A percentile compares a stretch with the other conserved stretches of the same genome.
Evolutionary conservation across 2,329 filamentous ascomycete genomes (phyloP).

Genomic region (Cercospora beticola): DNA sequence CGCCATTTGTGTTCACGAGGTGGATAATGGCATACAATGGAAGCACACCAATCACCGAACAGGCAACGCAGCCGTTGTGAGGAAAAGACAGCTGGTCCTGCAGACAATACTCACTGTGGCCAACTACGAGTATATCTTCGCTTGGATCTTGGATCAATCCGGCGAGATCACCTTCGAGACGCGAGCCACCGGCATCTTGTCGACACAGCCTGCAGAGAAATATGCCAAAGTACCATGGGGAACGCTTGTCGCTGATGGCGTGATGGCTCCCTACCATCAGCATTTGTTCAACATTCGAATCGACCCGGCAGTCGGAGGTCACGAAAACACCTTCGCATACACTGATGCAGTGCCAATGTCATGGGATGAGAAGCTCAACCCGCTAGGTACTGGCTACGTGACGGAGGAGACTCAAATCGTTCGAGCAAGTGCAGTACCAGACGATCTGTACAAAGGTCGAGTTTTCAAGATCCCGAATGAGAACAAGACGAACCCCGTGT

Average conservation of each 20-base stretch:
- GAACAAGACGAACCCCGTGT: slow-evolving; percentile 47
- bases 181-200: slow-evolving; percentile 66
- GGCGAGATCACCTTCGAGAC: slow-evolving; percentile 67
- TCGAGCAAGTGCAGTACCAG: slow-evolving; percentile 52
- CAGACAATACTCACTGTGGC: slow-evolving; percentile 64
- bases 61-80: slow-evolving; percentile 58
- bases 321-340: slow-evolving; percentile 50
- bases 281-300: slow-evolving; percentile 65
- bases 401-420: slow-evolving; percentile 49
- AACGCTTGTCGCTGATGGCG: slow-evolving; percentile 67
- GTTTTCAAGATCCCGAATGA: slow-evolving; percentile 52
- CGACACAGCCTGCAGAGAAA: slow-evolving; percentile 66
- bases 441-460: slow-evolving; percentile 44
- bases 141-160: slow-evolving; percentile 66
- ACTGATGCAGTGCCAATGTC: slow-evolving; percentile 61
- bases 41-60: slow-evolving; percentile 70
- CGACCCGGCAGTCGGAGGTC: slow-evolving; percentile 49
- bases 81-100: slow-evolving; percentile 62
- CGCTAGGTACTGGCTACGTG: slow-evolving; percentile 54
- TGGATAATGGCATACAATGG: slow-evolving; percentile 67
- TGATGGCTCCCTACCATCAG: slow-evolving; percentile 69
- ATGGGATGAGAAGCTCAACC: slow-evolving; percentile 51
- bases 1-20: slow-evolving; percentile 68
- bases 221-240: slow-evolving; percentile 64
- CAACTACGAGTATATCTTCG: slow-evolving; percentile 70